Conservation (phyloP, 129 eudicot species). For the Flaveria trinervia region DNA sequence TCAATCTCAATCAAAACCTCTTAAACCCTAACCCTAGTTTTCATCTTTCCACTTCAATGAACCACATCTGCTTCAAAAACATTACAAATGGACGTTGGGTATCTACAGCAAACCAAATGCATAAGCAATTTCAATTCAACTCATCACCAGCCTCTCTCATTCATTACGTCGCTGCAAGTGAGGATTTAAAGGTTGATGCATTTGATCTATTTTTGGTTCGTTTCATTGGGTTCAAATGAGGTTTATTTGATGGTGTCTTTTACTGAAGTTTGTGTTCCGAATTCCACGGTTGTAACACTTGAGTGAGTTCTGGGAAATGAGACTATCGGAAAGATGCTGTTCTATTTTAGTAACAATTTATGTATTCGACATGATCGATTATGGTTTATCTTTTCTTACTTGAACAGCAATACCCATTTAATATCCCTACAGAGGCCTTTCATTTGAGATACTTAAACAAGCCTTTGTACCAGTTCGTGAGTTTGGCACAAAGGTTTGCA, state of each 20-base stretch:
- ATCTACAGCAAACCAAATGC: conserved; percentile 46
- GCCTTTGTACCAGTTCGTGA: too few relatives aligned
- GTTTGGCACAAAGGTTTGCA: too few relatives aligned
- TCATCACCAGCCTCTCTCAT: conserved; percentile 43
- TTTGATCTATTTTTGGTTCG: background rate
- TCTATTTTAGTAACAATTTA: background rate
- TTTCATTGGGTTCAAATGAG: background rate
- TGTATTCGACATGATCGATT: conserved; percentile 16
- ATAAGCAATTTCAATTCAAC: conserved; percentile 44
- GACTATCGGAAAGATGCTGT: conserved; percentile 63
- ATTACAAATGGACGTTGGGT: conserved; percentile 46
- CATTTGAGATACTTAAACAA: too few relatives aligned
- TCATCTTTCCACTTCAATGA: background rate
- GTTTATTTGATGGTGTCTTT: background rate
- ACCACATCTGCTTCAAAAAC: background rate
- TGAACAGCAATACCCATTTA: too few relatives aligned
- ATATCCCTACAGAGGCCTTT: too few relatives aligned
- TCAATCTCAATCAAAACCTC: background rate
- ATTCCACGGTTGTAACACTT: conserved; percentile 79
- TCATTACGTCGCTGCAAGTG: conserved; percentile 93
- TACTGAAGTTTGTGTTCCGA: conserved; percentile 60
- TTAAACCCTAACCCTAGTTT: conserved; percentile 36
- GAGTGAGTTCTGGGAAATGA: conserved; percentile 96
- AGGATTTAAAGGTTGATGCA: conserved; percentile 66
- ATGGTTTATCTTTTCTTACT: too few relatives aligned